Evolutionary conservation across 352 stramenopile genomes (phyloP), one percentile per base, ranked within the genome.

Genomic region (Globisporangium paroecandrum): DNA sequence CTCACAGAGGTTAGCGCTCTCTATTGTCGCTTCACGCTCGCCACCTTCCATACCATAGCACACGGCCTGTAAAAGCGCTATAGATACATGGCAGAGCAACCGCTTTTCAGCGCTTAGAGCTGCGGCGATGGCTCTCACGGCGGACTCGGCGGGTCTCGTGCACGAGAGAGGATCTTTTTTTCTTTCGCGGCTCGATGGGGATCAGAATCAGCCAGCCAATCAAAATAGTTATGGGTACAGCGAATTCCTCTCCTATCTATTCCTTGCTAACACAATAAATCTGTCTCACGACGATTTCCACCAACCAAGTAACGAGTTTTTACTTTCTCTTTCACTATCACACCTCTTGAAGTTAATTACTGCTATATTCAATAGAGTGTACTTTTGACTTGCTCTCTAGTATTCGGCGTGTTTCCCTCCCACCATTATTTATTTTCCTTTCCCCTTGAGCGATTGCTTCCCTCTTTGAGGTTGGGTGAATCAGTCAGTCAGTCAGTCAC

Each of bases 191-290:
- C 36, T 10, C 43, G 1, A 9, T 27, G 25, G 12, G 29, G 56
- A 61, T 46, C 56, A 61, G 32, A 61, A 61, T 61, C 56, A 47
- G 32, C 25, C 32, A 47, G 56, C 56, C 56, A 61, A 47, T 61
- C 56, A 61, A 22, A 25, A 27, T 9, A 43, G 15, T 43, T 29
- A 46, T 61, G 56, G 56, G 20, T 61, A 46, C 56, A 61, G 56
- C 27, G 32, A 47, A 4, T 27, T 0, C 55, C 56, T 61, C n/a
- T n/a, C 20, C 4, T 29, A 20, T 20, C 4, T 60, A 29, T 32
- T 61, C 56, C 56, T 47, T 4, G 20, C 7, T 47, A 29, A 27
- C 7, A 7, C 25, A 47, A 47, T 55, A 55, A 9, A 55, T 15
- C n/a, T 27, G 7, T 55, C 54, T 10, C 27, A 20, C 10, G 12